Evolutionary conservation across 495 filamentous ascomycete genomes (phyloP), one percentile per base, ranked within the genome.

Genomic region (Cercophora scortea): DNA sequence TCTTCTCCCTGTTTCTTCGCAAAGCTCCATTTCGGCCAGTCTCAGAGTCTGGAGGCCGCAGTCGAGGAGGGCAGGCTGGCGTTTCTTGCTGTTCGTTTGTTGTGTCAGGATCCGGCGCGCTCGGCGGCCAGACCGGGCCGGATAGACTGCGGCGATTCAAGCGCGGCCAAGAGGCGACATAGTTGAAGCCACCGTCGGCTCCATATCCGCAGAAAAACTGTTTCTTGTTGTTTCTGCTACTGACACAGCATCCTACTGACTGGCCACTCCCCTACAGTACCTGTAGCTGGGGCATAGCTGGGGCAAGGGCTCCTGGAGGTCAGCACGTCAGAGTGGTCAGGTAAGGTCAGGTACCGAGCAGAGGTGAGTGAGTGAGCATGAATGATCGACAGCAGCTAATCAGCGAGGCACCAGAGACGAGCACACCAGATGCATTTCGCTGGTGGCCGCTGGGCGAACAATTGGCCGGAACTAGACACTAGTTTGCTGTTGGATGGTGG

Each of bases 91-190:
- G 1, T 2, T 38, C 36, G 36, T 38, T 10, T 11, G 32, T 16
- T 38, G 50, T 36, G 42, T 47, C 50, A 46, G 42, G 42, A 52
- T 25, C 48, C 19, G 50, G 42, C 32, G 15, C 25, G 49, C 15
- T 25, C 17, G 40, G 51, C 45, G 45, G 51, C 44, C 51, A 53
- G 51, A 53, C 34, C 19, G 32, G 44, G 43, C 38, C 45, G 46
- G 48, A 49, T 34, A 44, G 51, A 35, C 35, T 25, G 35, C 32
- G 45, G 48, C n/a, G 25, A 25, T 25, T 25, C 25, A 25, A 25
- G 25, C 25, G 25, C 25, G 25, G 25, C 25, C 25, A 25, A 25
- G 25, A 25, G 25, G 25, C 25, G 25, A 25, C 17, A 35, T n/a
- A 46, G 38, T 11, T 15, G 11, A 40, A 40, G 38, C 38, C n/a